Evolutionary conservation across 768 basidiomycete genomes (phyloP).

Genomic region (Phylloporus sp.): DNA sequence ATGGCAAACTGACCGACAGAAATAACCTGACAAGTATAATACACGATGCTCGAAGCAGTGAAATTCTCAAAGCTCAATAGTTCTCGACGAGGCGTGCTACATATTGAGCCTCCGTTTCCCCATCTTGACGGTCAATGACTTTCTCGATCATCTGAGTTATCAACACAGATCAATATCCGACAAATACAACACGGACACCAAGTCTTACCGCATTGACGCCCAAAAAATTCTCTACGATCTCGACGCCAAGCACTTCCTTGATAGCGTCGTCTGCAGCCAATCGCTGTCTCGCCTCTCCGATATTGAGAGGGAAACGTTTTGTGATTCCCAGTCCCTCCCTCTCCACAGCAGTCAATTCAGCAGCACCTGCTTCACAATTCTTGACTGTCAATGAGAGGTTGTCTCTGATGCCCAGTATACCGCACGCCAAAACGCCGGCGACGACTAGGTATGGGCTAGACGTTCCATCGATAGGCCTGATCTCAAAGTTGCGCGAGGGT

Average conservation of each 20-base stretch:
- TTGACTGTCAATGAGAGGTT: conserved; percentile 34
- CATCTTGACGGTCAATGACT: conserved; percentile 23
- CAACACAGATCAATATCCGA: background rate
- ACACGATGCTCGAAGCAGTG: background rate
- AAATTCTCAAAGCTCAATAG: conserved; percentile 13
- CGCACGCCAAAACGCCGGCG: conserved; percentile 53
- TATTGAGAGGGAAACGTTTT: conserved; percentile 47
- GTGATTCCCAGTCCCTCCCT: conserved; percentile 45
- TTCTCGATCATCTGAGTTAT: conserved; percentile 16
- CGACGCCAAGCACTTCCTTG: conserved; percentile 39
- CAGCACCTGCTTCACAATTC: conserved; percentile 39
- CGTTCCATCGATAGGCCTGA: conserved; percentile 60
- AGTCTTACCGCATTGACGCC: conserved; percentile 46
- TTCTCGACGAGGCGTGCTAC: conserved; percentile 31
- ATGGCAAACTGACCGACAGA: too few relatives aligned
- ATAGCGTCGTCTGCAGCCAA: conserved; percentile 39
- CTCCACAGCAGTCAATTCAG: conserved; percentile 42
- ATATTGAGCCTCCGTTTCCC: conserved; percentile 18
- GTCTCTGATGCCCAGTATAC: conserved; percentile 47
- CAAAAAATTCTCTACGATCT: conserved; percentile 47
- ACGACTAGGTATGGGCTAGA: conserved; percentile 58
- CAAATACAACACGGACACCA: background rate
- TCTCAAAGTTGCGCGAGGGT: conserved; percentile 58
- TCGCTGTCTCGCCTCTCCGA: conserved; percentile 43
- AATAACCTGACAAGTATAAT: too few relatives aligned